A percentile compares a stretch with the other conserved stretches of the same genome.
Conservation (phyloP, 768 basidiomycete genomes). For the Aureoboletus auriporus region DNA sequence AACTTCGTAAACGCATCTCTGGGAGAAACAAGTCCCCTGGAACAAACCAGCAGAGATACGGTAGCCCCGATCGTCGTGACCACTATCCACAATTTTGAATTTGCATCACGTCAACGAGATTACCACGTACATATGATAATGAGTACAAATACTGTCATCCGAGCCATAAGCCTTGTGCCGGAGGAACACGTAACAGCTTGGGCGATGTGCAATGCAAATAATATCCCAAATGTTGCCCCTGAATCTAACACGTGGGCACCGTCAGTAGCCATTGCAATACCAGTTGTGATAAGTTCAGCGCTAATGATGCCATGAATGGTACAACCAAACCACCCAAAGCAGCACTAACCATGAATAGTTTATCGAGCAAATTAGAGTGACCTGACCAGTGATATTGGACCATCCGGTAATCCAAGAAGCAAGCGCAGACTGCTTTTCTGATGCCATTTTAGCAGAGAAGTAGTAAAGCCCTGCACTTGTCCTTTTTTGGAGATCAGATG, state of each 20-base stretch:
- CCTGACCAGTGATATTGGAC: constrained; percentile 26
- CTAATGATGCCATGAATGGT: constrained; percentile 3
- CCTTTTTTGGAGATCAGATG: background rate
- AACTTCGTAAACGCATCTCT: constrained; percentile 20
- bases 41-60: constrained; percentile 16
- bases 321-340: background rate
- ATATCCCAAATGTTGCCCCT: constrained; percentile 21
- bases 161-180: constrained; percentile 19
- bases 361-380: constrained; percentile 24
- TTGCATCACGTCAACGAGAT: background rate
- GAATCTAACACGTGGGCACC: constrained; percentile 15
- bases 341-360: constrained; percentile 17
- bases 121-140: constrained; percentile 14
- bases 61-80: constrained; percentile 14
- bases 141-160: constrained; percentile 15
- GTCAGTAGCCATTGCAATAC: constrained; percentile 22
- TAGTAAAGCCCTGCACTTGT: constrained; percentile 27
- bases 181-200: constrained; percentile 21
- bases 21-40: constrained; percentile 15
- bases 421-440: constrained; percentile 21
- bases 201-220: constrained; percentile 13
- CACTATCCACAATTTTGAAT: constrained; percentile 7
- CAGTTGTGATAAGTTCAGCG: constrained; percentile 16
- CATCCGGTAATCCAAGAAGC: constrained; percentile 28
- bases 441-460: constrained; percentile 26